Evolutionary conservation across 306 rosid species (phyloP), one percentile per base, ranked within the genome.

Genomic region (Trifolium subterraneum): DNA sequence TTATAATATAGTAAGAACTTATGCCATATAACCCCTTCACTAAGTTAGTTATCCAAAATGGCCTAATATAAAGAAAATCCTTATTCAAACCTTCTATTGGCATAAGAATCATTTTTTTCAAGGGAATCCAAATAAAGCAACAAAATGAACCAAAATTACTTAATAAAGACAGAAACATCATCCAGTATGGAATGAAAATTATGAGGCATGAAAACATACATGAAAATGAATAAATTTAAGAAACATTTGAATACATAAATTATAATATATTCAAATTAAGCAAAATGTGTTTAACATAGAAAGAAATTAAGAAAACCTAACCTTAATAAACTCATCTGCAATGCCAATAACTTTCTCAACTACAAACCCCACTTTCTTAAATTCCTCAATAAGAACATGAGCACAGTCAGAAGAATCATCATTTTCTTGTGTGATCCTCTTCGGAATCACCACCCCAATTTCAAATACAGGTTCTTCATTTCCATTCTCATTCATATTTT

Each of bases 281-380:
- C 61, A 18, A 4, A 41, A 63, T 4, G 41, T 71, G 15, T 31
- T 68, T 56, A 13, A 61, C 5, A 75, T 39, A 66, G 68, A 29
- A 11, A 68, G 52, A 59, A 18, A 56, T 62, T 62, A 15, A 22
- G 0, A 87, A 83, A 66, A 78, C 18, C 82, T 80, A 77, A 94
- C 99, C 99, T 90, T 90, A 82, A 94, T 79, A 71, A 94, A 94
- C 77, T 90, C 95, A 76, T 94, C 97, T 52, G 87, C 92, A 74
- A 92, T 84, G 75, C 99, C 98, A 76, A 82, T 68, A 66, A 90
- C 87, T 79, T 88, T 87, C 82, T 92, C 97, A 78, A 86, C 96
- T 8, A 87, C 47, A 10, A 92, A 74, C 48, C 96, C 99, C 65
- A 68, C 84, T 70, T 85, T 86, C 80, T 47, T 65, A 59, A 94